Evolutionary conservation across 495 filamentous ascomycete genomes (phyloP), one percentile per base, ranked within the genome.

Genomic region (Penicillium malachiteum): DNA sequence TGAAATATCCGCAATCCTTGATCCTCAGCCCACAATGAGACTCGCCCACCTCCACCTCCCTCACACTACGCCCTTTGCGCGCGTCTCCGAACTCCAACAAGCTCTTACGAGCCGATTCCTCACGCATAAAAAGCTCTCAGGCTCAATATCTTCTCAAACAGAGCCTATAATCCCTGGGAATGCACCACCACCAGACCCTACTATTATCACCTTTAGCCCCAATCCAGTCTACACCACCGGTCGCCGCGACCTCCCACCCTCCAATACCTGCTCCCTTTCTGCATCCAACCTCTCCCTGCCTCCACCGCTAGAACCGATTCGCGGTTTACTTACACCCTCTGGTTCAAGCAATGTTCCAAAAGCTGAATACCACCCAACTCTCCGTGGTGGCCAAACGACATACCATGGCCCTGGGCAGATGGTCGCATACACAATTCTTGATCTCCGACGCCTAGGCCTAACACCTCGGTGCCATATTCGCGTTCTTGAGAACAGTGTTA

Each of bases 381-480:
- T 86, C 7, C 86, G 94, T 43, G 94, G 94, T 58, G 94, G 94
- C 0, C 89, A 94, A 54, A 92, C 89, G 0, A 97, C 94, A 5
- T 98, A 96, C 76, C 94, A 98, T 66, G 94, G 94, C 0, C 94
- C 94, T 0, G 94, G 94, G 0, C 94, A 98, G 67, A 72, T 93
- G 55, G 89, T 96, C 21, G 86, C 90, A 11, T 98, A 96, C 70
- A 90, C 93, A 12, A 84, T 97, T 38, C 71, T 94, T 17, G 90
- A 96, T 64, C 78, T 97, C 14, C 72, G 75, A n/a, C 62, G 71
- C 0, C 77, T 87, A 30, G 72, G 71, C 0, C 59, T 85, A 0
- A 77, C 74, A 0, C 77, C 84, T 7, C 74, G 89, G 13, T 83
- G 80, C 59, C 95, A 91, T 63, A 84, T 95, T 5, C 77, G 84